phyloP scores from a whole-genome alignment of 2,329 filamentous ascomycete species.

The Pseudogymnoascus sp. region DNA sequence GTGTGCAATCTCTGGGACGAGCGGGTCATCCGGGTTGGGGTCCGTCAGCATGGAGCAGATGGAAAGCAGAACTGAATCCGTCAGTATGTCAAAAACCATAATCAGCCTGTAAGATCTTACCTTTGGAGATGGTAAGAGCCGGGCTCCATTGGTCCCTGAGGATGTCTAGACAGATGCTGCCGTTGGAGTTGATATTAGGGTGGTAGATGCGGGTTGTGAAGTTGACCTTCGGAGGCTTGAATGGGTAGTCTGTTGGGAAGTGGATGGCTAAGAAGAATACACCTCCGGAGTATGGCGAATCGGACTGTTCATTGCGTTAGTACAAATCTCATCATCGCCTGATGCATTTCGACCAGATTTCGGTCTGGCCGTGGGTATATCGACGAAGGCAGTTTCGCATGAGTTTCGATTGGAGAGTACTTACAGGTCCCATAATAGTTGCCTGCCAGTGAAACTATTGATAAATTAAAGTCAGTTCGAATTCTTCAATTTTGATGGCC shows the following conservation, averaged over 20 bases:
- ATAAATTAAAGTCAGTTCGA: conserved; percentile 28
- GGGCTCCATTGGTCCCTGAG: conserved; percentile 99
- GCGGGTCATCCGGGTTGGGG: conserved; percentile 96
- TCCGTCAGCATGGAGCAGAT: conserved; percentile 99
- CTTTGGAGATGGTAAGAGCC: conserved; percentile 96
- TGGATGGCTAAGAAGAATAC: conserved; percentile 99
- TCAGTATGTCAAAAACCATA: conserved; percentile 6
- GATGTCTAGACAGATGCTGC: conserved; percentile 98
- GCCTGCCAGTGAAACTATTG: conserved; percentile 98
- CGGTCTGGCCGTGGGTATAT: background rate
- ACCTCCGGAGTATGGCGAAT: conserved; percentile 95
- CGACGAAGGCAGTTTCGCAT: background rate
- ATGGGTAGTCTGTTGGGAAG: conserved; percentile 99
- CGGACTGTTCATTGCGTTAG: conserved; percentile 51
- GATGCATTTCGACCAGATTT: background rate
- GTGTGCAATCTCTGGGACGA: conserved; percentile 97
- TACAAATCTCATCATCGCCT: conserved; percentile 8
- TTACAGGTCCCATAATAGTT: conserved; percentile 98
- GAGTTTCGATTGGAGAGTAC: conserved; percentile 35
- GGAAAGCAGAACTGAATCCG: conserved; percentile 71
- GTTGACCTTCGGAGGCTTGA: conserved; percentile 99
- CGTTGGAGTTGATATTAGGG: conserved; percentile 99
- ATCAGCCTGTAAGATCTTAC: conserved; percentile 42
- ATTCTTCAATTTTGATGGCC: conserved; percentile 4
- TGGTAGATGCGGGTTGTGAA: conserved; percentile 99